Percentiles rank a stretch among this genome's conserved stretches.
These are phyloP conservation scores for Vigna hirtella DNA, from an alignment of 306 rosid species.

Conservation along the genomic window DNA sequence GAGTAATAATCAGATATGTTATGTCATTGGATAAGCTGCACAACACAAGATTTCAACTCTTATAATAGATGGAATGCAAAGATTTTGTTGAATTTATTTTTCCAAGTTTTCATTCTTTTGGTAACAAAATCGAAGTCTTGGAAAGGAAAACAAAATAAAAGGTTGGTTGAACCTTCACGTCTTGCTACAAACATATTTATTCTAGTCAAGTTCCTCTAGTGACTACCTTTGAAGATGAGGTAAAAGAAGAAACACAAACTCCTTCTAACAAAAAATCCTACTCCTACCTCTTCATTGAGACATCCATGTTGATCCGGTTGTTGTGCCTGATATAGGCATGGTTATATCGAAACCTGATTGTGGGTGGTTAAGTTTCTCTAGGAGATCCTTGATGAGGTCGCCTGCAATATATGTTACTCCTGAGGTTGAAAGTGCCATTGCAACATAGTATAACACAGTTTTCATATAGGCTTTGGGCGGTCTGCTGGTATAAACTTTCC, in stretches of 20 bases:
- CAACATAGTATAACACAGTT: constrained; percentile 47
- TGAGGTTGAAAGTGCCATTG: constrained; percentile 46
- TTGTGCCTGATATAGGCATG: constrained; percentile 42
- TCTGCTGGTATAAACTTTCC: constrained; percentile 49
- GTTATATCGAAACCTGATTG: constrained; percentile 46
- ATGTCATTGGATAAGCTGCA: background rate
- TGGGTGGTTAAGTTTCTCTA: constrained; percentile 45
- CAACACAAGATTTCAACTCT: background rate
- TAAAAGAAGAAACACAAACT: background rate
- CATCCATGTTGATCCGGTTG: constrained; percentile 38
- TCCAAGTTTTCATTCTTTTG: background rate
- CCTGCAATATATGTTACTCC: constrained; percentile 54
- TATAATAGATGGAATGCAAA: background rate
- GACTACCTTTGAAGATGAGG: background rate
- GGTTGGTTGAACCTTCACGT: constrained; percentile 15
- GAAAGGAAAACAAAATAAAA: constrained; percentile 16
- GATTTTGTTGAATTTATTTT: background rate
- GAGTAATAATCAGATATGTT: background rate
- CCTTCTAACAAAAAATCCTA: background rate
- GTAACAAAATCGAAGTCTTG: background rate
- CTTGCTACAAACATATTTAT: constrained; percentile 9
- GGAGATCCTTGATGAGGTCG: constrained; percentile 48
- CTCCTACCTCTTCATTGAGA: constrained; percentile 42
- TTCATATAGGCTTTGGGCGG: constrained; percentile 51
- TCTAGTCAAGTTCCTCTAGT: constrained; percentile 23